phyloP scores from a whole-genome alignment of 495 filamentous ascomycete genomes.

The Trichocladium antarcticum region DNA sequence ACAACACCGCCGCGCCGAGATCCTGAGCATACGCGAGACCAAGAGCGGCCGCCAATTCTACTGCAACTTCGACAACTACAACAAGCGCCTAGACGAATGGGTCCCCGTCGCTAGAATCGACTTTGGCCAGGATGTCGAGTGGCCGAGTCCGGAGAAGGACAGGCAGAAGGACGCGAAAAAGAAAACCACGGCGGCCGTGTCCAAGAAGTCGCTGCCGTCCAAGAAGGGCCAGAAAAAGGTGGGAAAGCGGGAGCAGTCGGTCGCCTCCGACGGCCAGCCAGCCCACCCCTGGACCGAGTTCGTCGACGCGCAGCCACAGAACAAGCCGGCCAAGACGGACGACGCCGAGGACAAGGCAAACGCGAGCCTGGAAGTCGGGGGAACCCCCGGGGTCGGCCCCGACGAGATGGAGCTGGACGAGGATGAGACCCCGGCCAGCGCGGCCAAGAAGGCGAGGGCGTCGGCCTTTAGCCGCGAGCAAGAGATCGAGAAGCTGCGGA shows the following conservation, averaged over 20 bases:
- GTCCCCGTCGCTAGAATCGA: slow-evolving; percentile 70
- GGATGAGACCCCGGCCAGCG: slow-evolving; percentile 31
- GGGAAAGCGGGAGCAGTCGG: slow-evolving; percentile 38
- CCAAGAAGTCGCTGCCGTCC: slow-evolving; percentile 37
- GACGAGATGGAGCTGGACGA: slow-evolving; percentile 42
- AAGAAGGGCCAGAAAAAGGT: slow-evolving; percentile 49
- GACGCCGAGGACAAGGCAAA: slow-evolving; percentile 30
- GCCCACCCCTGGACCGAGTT: slow-evolving; percentile 38
- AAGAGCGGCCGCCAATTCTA: slow-evolving; percentile 81
- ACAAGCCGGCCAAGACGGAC: slow-evolving; percentile 11
- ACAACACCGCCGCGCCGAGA: slow-evolving; percentile 80
- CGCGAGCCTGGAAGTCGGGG: slow-evolving; percentile 26
- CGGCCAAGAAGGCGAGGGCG: slow-evolving; percentile 31
- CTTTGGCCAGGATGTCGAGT: slow-evolving; percentile 50
- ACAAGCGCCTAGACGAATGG: slow-evolving; percentile 99
- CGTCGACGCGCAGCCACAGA: slow-evolving; percentile 20
- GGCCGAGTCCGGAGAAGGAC: slow-evolving; percentile 47
- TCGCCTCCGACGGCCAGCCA: slow-evolving; percentile 36
- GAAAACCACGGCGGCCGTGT: slow-evolving; percentile 27
- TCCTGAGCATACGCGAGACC: slow-evolving; percentile 73
- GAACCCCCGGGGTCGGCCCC: slow-evolving; percentile 26
- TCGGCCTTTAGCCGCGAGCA: slow-evolving; percentile 67
- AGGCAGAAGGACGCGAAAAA: slow-evolving; percentile 45
- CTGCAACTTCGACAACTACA: slow-evolving; percentile 98
- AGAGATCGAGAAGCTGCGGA: slow-evolving; percentile 90